These are phyloP conservation scores for Scheffersomyces segobiensis DNA, from an alignment of 1,139 yeast species.

Conservation along the genomic window DNA sequence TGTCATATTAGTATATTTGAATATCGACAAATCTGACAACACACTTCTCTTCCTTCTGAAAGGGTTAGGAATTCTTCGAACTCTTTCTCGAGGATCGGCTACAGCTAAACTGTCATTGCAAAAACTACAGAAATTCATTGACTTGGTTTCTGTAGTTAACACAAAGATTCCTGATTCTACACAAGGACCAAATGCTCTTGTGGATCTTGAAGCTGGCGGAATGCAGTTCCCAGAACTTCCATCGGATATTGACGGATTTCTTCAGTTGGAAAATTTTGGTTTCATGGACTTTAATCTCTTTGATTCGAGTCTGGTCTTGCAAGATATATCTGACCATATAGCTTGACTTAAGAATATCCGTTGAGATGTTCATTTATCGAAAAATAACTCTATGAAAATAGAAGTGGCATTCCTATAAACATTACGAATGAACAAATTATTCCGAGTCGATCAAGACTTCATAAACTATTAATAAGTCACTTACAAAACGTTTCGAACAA, in stretches of 20 bases:
- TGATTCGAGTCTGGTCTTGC: not conserved
- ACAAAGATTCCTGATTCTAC: not conserved
- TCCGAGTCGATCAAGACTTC: too few species aligned
- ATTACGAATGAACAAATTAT: too few species aligned
- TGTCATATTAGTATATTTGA: constrained; percentile 16
- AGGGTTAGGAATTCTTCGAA: constrained; percentile 16
- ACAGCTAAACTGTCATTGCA: not conserved
- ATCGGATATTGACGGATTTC: not conserved
- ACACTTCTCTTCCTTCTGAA: constrained; percentile 16
- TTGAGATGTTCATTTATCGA: not conserved
- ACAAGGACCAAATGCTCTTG: not conserved
- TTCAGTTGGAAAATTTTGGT: not conserved
- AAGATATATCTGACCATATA: not conserved
- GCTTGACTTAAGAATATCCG: not conserved
- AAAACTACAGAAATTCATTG: not conserved
- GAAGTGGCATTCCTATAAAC: not conserved
- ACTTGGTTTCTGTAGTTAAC: not conserved
- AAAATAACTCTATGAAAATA: not conserved
- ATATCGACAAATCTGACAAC: constrained; percentile 16
- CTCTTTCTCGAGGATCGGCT: constrained; percentile 14
- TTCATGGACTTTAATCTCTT: not conserved
- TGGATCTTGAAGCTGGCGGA: not conserved
- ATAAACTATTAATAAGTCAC: not conserved
- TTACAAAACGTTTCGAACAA: not conserved
- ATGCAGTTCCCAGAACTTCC: not conserved